Evolutionary conservation across 129 eudicot species (phyloP).

Genomic region (Artemisia tridentata): DNA sequence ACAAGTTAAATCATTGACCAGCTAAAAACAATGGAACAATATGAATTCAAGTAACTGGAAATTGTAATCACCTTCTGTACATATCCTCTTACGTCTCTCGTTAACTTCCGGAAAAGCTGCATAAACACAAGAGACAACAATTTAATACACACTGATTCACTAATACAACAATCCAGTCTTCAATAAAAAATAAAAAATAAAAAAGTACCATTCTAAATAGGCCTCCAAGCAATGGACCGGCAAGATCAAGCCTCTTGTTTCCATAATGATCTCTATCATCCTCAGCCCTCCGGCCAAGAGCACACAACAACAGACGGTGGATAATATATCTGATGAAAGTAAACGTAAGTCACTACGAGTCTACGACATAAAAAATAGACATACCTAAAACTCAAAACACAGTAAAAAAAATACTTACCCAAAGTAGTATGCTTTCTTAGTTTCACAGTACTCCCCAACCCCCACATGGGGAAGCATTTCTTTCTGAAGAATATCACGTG

Average conservation of each 20-base stretch:
- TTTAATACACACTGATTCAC: constrained; percentile 15
- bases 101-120: constrained; percentile 85
- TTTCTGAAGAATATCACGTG: constrained; percentile 84
- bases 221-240: constrained; percentile 95
- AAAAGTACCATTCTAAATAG: constrained; percentile 71
- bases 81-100: constrained; percentile 90
- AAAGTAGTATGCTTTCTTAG: constrained; percentile 90
- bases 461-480: constrained; percentile 99
- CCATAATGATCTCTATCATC: constrained; percentile 99
- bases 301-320: constrained; percentile 90
- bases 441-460: constrained; percentile 87
- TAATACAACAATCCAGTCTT: neutral
- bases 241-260: constrained; percentile 94
- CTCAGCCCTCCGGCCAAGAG: constrained; percentile 91
- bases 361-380: constrained; percentile 1
- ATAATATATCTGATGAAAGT: constrained; percentile 60
- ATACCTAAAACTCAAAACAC: neutral
- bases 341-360: constrained; percentile 5
- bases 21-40: neutral
- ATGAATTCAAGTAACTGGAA: neutral
- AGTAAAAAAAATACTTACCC: constrained; percentile 47
- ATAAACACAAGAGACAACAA: constrained; percentile 2
- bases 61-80: constrained; percentile 70
- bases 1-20: neutral
- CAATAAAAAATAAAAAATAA: neutral